These are phyloP conservation scores for Suhomyces yuchorum DNA, from an alignment of 1,139 yeast species.

Conservation along the genomic window DNA sequence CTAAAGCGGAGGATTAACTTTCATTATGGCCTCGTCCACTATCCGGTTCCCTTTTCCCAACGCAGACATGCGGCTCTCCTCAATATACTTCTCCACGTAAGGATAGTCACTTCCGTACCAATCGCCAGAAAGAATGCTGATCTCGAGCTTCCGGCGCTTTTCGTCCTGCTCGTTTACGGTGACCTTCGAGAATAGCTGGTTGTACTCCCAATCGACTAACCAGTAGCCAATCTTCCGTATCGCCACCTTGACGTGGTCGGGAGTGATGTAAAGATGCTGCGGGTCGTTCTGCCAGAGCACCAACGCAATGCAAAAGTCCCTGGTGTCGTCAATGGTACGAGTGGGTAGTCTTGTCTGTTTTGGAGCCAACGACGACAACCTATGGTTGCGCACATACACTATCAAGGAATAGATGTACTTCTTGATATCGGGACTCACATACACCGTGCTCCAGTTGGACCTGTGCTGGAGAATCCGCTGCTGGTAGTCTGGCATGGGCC, in stretches of 20 bases:
- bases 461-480: slow-evolving; percentile 9
- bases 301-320: slow-evolving; percentile 31
- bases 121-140: slow-evolving; percentile 45
- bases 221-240: slow-evolving; percentile 48
- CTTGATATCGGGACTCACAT: slow-evolving; percentile 39
- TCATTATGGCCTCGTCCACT: slow-evolving; percentile 41
- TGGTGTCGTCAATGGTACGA: slow-evolving; percentile 31
- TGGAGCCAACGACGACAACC: slow-evolving; percentile 44
- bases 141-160: slow-evolving; percentile 27
- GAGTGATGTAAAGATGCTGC: slow-evolving; percentile 35
- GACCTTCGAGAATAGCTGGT: slow-evolving; percentile 18
- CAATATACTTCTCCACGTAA: slow-evolving; percentile 36
- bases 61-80: slow-evolving; percentile 27
- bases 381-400: slow-evolving; percentile 42
- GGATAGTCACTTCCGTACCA: slow-evolving; percentile 51
- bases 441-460: slow-evolving; percentile 22
- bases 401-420: slow-evolving; percentile 43
- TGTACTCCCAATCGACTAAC: slow-evolving; percentile 49
- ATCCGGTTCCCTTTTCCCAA: slow-evolving; percentile 39
- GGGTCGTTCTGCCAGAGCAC: slow-evolving; percentile 30
- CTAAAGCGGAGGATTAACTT: slow-evolving; percentile 42
- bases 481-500: slow-evolving; percentile 3
- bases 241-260: slow-evolving; percentile 44
- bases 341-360: slow-evolving; percentile 40
- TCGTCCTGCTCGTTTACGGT: slow-evolving; percentile 14